Evolutionary conservation across 2,329 filamentous ascomycete genomes (phyloP).

Genomic region (Verticillium isaacii): DNA sequence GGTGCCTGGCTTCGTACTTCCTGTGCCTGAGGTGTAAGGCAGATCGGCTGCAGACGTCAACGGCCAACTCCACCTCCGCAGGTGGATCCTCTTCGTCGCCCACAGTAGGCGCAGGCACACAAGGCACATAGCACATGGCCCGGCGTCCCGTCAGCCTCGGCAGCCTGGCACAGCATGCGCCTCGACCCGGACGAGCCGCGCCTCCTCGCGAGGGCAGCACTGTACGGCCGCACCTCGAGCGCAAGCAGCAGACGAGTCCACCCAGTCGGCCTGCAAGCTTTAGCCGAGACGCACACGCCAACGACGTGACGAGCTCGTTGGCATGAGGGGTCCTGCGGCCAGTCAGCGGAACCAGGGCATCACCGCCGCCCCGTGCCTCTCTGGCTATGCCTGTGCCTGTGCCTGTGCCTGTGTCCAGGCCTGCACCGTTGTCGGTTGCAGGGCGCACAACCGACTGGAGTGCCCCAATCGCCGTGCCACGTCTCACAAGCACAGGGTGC

Average conservation of each 20-base stretch:
- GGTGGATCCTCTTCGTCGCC: neutral
- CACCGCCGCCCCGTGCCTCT: neutral
- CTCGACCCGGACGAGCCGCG: neutral
- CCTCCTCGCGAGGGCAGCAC: neutral
- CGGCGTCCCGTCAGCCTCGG: too few relatives aligned
- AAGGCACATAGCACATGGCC: neutral
- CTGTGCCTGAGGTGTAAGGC: neutral
- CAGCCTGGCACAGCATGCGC: neutral
- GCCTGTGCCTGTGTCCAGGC: neutral
- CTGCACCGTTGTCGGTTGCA: neutral
- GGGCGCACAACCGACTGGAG: neutral
- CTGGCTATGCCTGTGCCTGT: neutral
- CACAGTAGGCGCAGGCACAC: neutral
- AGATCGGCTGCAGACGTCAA: neutral
- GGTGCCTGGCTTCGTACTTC: neutral
- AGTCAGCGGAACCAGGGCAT: neutral
- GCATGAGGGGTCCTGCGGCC: neutral
- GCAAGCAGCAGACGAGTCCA: neutral
- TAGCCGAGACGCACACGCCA: neutral
- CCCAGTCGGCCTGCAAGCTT: neutral
- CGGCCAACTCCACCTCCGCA: neutral
- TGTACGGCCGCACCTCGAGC: neutral
- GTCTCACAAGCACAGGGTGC: neutral
- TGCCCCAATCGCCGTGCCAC: neutral
- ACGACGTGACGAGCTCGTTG: neutral